These are phyloP conservation scores for Drechslerella coelobrocha DNA, from an alignment of 2,329 filamentous ascomycete genomes.

Conservation along the genomic window DNA sequence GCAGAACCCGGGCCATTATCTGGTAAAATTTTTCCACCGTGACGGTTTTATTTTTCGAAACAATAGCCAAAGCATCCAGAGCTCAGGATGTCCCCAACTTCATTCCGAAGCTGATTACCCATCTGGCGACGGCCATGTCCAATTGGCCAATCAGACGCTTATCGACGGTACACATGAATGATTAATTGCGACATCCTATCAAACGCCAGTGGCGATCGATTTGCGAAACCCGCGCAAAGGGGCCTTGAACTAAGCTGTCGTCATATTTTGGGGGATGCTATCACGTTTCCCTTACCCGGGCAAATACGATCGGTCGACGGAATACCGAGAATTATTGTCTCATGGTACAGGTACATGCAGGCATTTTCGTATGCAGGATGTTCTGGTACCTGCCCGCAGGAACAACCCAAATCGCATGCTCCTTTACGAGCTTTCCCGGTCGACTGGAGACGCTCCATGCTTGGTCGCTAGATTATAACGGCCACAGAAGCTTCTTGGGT, in stretches of 20 bases:
- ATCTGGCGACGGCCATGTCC: too few relatives aligned
- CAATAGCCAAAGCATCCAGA: conserved; percentile 14
- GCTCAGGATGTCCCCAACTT: conserved; percentile 33
- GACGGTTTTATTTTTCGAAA: conserved; percentile 50
- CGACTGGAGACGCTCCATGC: conserved; percentile 49
- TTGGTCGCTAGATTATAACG: conserved; percentile 48
- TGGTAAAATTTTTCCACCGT: conserved; percentile 45
- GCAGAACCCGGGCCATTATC: conserved; percentile 34
- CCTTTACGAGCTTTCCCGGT: conserved; percentile 35
- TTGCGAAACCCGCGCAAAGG: conserved; percentile 35
- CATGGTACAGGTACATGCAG: conserved; percentile 4
- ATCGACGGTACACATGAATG: neutral
- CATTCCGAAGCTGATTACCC: conserved; percentile 43
- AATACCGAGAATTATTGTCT: neutral
- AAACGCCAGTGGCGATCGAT: conserved; percentile 10
- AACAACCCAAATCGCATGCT: conserved; percentile 20
- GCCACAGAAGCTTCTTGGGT: conserved; percentile 31
- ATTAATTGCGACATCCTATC: conserved; percentile 40
- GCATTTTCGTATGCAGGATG: conserved; percentile 10
- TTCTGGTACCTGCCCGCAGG: conserved; percentile 2
- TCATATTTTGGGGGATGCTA: conserved; percentile 1
- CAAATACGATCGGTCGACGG: too few relatives aligned
- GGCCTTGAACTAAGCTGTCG: conserved; percentile 18
- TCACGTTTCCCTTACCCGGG: too few relatives aligned
- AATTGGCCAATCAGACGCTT: conserved; percentile 12